Evolutionary conservation across 169 alveolate species (phyloP), one percentile per base, ranked within the genome.

Genomic region (Cyclospora cayetanensis): DNA sequence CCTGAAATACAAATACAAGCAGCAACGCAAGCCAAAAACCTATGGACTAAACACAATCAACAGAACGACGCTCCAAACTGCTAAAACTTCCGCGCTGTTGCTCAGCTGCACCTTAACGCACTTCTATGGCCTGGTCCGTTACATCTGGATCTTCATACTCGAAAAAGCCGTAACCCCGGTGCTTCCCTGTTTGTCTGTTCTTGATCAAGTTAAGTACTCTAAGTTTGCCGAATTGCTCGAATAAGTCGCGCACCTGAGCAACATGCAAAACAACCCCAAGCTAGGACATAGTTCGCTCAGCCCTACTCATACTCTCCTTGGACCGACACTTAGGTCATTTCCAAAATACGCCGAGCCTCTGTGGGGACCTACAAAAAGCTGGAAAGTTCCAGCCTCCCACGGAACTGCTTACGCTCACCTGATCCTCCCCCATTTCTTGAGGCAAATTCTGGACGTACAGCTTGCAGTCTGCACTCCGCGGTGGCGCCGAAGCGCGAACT

Each of bases 131-230:
- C 89, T 94, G 92, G 74, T 96, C 96, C 42, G 98, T 95, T 37
- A 95, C 94, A 27, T 95, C 94, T 43, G 96, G 91, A 89, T 96
- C 97, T 87, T 97, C 98, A 84, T 93, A 97, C 93, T 96, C 98
- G 52, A 97, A 95, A 79, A 97, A 96, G 15, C 98, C 98, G 93
- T 95, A 95, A 50, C 97, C 97, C 90, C 96, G 96, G 92, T 95
- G 94, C 82, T 90, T 85, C 50, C 98, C 97, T 3, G 98, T 96
- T 55, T 87, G 93, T 84, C 92, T 86, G 93, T 97, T 98, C 93
- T 94, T 95, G 31, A 96, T 93, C 85, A 97, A 83, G 82, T 96
- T 95, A 68, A 95, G 86, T 27, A 91, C 91, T 43, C 95, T 90
- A 18, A 97, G 91, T 65, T 94, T 96, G 68, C 98, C 98, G 76